Evolutionary conservation across 768 basidiomycete genomes (phyloP), one percentile per base, ranked within the genome.

Genomic region (Pleurotus platypus): DNA sequence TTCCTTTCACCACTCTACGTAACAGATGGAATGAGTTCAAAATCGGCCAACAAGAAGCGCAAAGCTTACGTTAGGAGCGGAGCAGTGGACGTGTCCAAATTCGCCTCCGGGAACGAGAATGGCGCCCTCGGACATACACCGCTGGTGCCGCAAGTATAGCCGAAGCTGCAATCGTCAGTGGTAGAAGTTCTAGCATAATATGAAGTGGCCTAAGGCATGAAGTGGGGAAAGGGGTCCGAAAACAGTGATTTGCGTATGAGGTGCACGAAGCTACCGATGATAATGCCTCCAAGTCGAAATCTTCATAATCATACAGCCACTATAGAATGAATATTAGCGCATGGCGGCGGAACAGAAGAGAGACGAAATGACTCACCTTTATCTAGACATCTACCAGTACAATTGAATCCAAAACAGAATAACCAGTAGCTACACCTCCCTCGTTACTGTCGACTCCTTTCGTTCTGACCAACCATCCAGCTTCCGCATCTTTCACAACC

Each of bases 401-500:
- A 49, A 90, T 62, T 1, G 86, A 87, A 67, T 91, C 89, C 48
- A 91, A 67, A 4, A 90, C 89, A 2, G 86, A 87, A 65, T 86
- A 89, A 11, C 93, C 93, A 48, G 87, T 86, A 2, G 89, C 90
- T 3, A 94, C 87, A 2, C 94, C 94, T 4, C 94, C 94, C 66
- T 99, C 96, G 66, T 98, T 88, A 57, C 86, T 91, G 43, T 93
- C 92, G 66, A 84, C 87, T 4, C 89, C 91, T 65, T 97, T 98
- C 5, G 94, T 98, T 61, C 94, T 74, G 49, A 97, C 79, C 65
- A 98, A 65, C 81, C 91, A 94, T 15, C 94, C 94, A 1, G 79
- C 86, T 57, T 85, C 82, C 60, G 80, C 78, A 67, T 93, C 88
- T 55, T 78, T 72, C 16, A 39, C 24, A 5, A 54, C 51, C 18